phyloP scores from a whole-genome alignment of 2,329 filamentous ascomycete genomes.

The Rachicladosporium sp. region DNA sequence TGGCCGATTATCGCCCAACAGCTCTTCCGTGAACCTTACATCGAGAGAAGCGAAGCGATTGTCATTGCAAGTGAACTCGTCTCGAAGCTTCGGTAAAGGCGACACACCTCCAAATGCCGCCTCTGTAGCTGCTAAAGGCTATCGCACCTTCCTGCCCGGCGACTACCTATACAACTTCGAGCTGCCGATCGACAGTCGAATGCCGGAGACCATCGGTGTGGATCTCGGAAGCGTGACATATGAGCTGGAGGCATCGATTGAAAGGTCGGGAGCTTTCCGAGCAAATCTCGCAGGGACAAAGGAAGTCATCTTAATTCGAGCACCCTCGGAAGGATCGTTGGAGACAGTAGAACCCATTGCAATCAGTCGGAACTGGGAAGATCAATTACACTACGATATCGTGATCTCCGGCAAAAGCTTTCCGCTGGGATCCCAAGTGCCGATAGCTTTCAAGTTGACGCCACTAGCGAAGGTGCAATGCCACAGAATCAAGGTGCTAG shows the following conservation, averaged over 20 bases:
- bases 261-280: conserved; percentile 79
- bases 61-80: conserved; percentile 68
- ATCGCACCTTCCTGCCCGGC: conserved; percentile 70
- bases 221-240: conserved; percentile 81
- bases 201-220: conserved; percentile 74
- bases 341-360: conserved; percentile 90
- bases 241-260: conserved; percentile 72
- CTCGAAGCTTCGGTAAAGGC: conserved; percentile 72
- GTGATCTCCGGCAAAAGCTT: conserved; percentile 94
- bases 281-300: conserved; percentile 72
- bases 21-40: conserved; percentile 31
- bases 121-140: conserved; percentile 61
- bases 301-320: conserved; percentile 71
- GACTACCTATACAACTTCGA: conserved; percentile 71
- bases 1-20: conserved; percentile 23
- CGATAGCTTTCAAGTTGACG: conserved; percentile 87
- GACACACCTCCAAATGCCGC: conserved; percentile 47
- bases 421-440: conserved; percentile 73
- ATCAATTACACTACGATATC: conserved; percentile 90
- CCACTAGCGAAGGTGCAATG: conserved; percentile 87
- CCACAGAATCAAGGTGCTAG: conserved; percentile 80
- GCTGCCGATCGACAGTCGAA: conserved; percentile 64
- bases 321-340: conserved; percentile 75
- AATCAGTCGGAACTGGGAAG: conserved; percentile 87
- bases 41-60: conserved; percentile 50